phyloP scores from a whole-genome alignment of 176 grass and related monocot species.

The Rhynchospora breviuscula region DNA sequence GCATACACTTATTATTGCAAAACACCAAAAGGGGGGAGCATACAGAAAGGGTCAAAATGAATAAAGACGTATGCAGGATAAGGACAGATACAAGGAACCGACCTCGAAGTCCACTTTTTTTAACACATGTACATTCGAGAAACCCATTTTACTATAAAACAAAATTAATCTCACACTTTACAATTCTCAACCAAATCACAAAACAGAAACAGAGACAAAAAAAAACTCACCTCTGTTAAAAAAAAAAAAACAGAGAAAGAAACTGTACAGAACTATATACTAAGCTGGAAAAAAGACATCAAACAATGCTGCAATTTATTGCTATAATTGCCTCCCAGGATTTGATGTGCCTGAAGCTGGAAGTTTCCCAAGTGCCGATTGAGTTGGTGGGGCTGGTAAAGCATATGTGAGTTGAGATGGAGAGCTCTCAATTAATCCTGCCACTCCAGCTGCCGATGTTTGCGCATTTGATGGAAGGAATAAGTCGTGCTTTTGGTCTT shows the following conservation, averaged over 20 bases:
- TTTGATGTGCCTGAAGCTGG: conserved; percentile 50
- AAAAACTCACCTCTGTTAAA: conserved; percentile 22
- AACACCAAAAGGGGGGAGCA: not conserved
- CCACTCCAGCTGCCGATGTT: conserved; percentile 85
- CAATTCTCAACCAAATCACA: not conserved
- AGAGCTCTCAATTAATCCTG: conserved; percentile 91
- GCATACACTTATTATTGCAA: not conserved
- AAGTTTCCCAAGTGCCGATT: conserved; percentile 50
- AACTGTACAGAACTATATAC: conserved; percentile 31
- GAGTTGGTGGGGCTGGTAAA: conserved; percentile 65
- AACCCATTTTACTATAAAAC: not conserved
- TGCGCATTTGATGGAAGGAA: conserved; percentile 97
- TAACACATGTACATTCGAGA: not conserved
- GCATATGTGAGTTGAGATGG: conserved; percentile 77
- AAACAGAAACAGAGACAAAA: conserved; percentile 18
- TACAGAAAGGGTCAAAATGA: not conserved
- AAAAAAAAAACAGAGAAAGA: conserved; percentile 17
- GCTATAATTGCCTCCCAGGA: conserved; percentile 44
- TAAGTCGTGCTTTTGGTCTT: conserved; percentile 95
- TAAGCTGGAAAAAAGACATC: conserved; percentile 13
- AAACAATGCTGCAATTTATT: conserved; percentile 9
- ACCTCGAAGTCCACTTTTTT: not conserved
- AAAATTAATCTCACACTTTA: conserved; percentile 20
- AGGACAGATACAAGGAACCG: not conserved
- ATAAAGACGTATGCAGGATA: not conserved